Percentiles rank a stretch among this genome's conserved stretches.
Conservation (phyloP, 495 filamentous ascomycete genomes). For the Neurospora sp. region DNA sequence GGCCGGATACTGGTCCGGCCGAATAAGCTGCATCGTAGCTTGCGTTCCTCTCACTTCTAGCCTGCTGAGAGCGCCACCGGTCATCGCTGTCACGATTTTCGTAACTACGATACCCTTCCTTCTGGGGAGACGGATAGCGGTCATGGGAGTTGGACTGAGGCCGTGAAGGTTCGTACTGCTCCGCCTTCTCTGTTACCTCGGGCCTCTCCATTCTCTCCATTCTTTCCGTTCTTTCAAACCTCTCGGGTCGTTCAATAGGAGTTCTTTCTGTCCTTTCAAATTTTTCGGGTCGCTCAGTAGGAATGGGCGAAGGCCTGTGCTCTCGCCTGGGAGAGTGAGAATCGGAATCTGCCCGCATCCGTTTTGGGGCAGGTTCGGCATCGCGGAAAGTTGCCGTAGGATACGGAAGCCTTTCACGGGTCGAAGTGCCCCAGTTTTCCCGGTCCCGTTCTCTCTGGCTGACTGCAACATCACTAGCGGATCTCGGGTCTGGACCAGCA, state of each 20-base stretch:
- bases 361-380: slow-evolving; percentile 37
- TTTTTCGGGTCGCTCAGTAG: slow-evolving; percentile 2
- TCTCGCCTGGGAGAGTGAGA: slow-evolving; percentile 33
- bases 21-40: slow-evolving; percentile 34
- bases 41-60: slow-evolving; percentile 31
- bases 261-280: slow-evolving; percentile 7
- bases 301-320: slow-evolving; percentile 13
- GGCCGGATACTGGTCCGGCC: slow-evolving; percentile 28
- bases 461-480: slow-evolving; percentile 18
- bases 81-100: slow-evolving; percentile 29
- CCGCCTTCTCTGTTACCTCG: slow-evolving; percentile 15
- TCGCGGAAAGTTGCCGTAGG: slow-evolving; percentile 28
- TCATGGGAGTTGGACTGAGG: slow-evolving; percentile 31
- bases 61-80: slow-evolving; percentile 34
- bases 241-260: background rate
- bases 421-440: slow-evolving; percentile 20
- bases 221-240: background rate
- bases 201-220: background rate
- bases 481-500: slow-evolving; percentile 19
- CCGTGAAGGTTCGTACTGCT: slow-evolving; percentile 18
- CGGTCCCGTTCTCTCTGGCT: slow-evolving; percentile 19
- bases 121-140: slow-evolving; percentile 25
- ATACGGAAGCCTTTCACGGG: slow-evolving; percentile 28
- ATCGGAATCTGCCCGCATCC: slow-evolving; percentile 35
- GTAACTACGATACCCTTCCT: slow-evolving; percentile 27